A percentile compares a stretch with the other conserved stretches of the same genome.
These are phyloP conservation scores for Chlorella ohadii DNA, from an alignment of 139 green algal species.

Conservation along the genomic window DNA sequence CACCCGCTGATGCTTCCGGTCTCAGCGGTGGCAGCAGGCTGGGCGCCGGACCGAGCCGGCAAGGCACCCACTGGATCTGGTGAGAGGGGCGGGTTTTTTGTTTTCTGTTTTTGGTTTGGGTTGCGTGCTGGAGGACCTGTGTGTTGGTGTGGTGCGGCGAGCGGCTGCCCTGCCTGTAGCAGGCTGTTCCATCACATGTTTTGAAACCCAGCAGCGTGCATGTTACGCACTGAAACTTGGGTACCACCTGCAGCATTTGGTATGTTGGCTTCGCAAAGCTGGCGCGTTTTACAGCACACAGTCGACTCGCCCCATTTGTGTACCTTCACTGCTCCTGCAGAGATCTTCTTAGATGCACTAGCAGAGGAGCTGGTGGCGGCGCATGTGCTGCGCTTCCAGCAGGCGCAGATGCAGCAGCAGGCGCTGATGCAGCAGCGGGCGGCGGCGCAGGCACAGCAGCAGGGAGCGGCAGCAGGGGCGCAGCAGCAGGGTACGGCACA, in stretches of 20 bases:
- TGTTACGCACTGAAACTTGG: too few relatives aligned
- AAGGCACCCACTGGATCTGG: conserved; percentile 27
- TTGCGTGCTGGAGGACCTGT: too few relatives aligned
- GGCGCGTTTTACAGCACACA: too few relatives aligned
- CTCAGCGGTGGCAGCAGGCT: conserved; percentile 34
- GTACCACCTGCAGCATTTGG: too few relatives aligned
- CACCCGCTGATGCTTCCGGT: conserved; percentile 22
- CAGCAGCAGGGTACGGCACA: not conserved
- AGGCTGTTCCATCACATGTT: too few relatives aligned
- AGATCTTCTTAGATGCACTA: conserved; percentile 40
- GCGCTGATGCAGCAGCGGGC: not conserved
- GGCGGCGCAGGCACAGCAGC: not conserved
- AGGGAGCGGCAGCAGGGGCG: not conserved
- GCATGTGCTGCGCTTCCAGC: conserved; percentile 14
- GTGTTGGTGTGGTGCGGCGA: too few relatives aligned
- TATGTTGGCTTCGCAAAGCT: too few relatives aligned
- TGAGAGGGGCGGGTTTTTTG: not conserved
- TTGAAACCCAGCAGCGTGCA: too few relatives aligned
- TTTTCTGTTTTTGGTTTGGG: too few relatives aligned
- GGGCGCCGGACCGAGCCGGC: conserved; percentile 25
- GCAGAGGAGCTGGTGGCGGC: conserved; percentile 38
- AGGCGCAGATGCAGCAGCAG: conserved; percentile 7
- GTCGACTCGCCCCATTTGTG: too few relatives aligned
- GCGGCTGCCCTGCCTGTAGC: too few relatives aligned
- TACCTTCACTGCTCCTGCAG: too few relatives aligned